A percentile compares a stretch with the other conserved stretches of the same genome.
phyloP scores from a whole-genome alignment of 2,329 filamentous ascomycete species.

The Fusarium citri region DNA sequence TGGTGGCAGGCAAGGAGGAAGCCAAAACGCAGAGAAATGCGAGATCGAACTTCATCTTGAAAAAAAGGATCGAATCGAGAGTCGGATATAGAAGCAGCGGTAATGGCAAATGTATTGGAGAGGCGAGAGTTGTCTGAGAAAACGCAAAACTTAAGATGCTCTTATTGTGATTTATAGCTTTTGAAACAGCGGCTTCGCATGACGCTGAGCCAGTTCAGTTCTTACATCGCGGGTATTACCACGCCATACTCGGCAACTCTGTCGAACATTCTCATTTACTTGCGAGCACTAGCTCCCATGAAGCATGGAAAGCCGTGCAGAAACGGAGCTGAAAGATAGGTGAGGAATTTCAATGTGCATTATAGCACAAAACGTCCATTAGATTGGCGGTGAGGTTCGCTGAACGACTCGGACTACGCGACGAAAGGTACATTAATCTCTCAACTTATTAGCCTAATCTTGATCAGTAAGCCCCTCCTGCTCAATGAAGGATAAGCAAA shows the following conservation, averaged over 20 bases:
- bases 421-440: too few species aligned
- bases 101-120: not conserved
- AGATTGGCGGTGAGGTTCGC: not conserved
- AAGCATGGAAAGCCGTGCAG: not conserved
- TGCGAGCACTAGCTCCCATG: not conserved
- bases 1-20: not conserved
- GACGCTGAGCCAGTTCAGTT: too few species aligned
- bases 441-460: rapidly evolving
- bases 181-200: not conserved
- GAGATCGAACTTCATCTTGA: not conserved
- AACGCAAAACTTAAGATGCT: too few species aligned
- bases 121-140: not conserved
- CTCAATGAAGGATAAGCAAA: too few species aligned
- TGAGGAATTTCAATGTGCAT: not conserved
- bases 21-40: not conserved
- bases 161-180: not conserved
- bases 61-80: too few species aligned
- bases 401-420: not conserved
- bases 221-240: not conserved
- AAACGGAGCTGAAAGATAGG: not conserved
- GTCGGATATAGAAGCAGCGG: too few species aligned
- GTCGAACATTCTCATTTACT: too few species aligned
- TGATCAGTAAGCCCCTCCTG: too few species aligned
- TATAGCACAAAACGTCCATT: too few species aligned
- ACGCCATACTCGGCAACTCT: not conserved